Evolutionary conservation across 768 basidiomycete genomes (phyloP), one percentile per base, ranked within the genome.

Genomic region (Amanita fuliginea): DNA sequence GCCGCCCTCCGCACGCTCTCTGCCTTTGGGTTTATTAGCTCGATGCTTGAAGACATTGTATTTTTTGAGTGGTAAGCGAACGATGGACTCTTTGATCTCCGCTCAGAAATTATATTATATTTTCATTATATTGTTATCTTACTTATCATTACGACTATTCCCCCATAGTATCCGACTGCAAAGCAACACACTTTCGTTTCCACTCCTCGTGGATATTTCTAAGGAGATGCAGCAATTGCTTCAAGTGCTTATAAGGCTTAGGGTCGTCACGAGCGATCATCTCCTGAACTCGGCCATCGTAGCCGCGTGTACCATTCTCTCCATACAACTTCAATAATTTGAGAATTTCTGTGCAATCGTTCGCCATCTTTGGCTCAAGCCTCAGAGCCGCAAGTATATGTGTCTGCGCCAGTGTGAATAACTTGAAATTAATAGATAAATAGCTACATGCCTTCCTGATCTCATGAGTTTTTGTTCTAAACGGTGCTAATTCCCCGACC

Each of bases 21-120:
- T 35, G 93, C 93, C 66, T 94, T 90, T 35, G 93, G 93, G 61
- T 97, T 97, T 67, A 97, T 89, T 59, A 94, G 85, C 71, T 96
- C 91, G 65, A 96, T 86, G 62, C 83, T 86, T 32, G 84, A 83
- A 44, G 76, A 71, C 80, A 81, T 82, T 56, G 46, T 60, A 18
- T 43, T 24, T 16, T n/a, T 21, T 34, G 26, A 39, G 47, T 21
- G 19, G 32, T 42, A 34, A n/a, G 41, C 21, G 41, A 13, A 1
- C 10, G 4, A 36, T 26, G n/a, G 6, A 3, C n/a, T 42, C 28
- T 42, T 50, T 42, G 30, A 42, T 50, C 41, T 50, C 49, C 41
- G 41, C 49, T 40, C 44, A 51, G 10, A 44, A 39, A 39, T 53
- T 28, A n/a, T n/a, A n/a, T n/a, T n/a, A 46, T 24, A 36, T 47